Base-by-base conservation (phyloP, 441 rosid genomes). In the Croton setiger region DNA sequence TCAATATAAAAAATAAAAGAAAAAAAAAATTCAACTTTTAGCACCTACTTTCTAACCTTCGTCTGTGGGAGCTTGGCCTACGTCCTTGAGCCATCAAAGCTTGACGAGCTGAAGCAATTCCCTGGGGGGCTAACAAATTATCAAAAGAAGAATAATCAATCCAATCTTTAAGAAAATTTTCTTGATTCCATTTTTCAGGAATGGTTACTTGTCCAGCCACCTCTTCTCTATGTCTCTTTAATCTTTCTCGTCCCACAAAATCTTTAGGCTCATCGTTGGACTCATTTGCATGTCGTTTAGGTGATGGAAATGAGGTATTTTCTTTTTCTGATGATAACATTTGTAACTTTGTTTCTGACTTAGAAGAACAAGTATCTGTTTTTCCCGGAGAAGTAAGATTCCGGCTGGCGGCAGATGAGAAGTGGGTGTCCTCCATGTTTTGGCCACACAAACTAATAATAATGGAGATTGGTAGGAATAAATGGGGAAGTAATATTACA, bases 171-270 rank as follows among this genome's bases (percentile, higher is more conserved):
- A 91, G 84, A 69, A 82, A 68, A 20, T 75, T 81, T 66, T 88
- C 95, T 51, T 87, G 82, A 0, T 84, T 88, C 97, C 97, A 91
- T 7, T 56, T 75, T 0, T 91, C 95, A 9, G 95, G 97, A 75
- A 91, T 81, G 68, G 57, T 49, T 41, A 91, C 85, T 49, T 74
- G 69, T 15, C 95, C 93, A 0, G 90, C 87, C 37, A 88, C 84
- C 62, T 84, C 90, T 51, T 82, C 87, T 68, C 89, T 69, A 47
- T 84, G 90, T 76, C 91, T 82, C 80, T 87, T 87, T 21, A 87
- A 79, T 76, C 84, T 80, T 71, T 91, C 95, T 1, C 89, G 80
- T 44, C 93, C 91, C 6, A 18, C 45, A 7, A 3, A 35, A 35
- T 47, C n/a, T 68, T 12, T 49, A 33, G 36, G 15, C 36, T 72